Base-by-base conservation (phyloP, 768 basidiomycete genomes). In the Bullera alba region DNA sequence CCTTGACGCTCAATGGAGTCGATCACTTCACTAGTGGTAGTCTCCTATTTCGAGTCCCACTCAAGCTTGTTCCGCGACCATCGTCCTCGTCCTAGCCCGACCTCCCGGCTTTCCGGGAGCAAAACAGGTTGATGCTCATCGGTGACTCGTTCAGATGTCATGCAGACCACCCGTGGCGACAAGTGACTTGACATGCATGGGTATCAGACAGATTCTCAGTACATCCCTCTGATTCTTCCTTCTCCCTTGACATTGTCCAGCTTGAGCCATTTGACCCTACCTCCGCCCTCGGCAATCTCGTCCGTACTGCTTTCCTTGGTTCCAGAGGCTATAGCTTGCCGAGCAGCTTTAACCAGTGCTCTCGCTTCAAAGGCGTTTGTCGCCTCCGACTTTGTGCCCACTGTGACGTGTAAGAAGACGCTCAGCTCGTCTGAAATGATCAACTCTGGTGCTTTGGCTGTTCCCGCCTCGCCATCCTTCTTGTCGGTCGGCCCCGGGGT, bases 401-500 rank as follows among this genome's bases (percentile, higher is more conserved):
- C 82, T 0, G 95, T 97, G 48, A 97, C 79, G 66, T 97, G 95
- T 61, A 92, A 70, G 50, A 79, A 53, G 5, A 73, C 60, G 48
- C 75, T 75, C 10, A 84, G 57, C 12, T 78, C 76, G 4, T 75
- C 67, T 0, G 79, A 74, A 15, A 88, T 73, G 49, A 63, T 73
- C 2, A 63, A 44, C 32, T 57, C 47, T 15, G 64, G 66, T 23
- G 56, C 62, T 7, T 47, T 37, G 12, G 48, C 73, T 2, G 65
- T 63, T 3, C 56, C 63, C 15, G 60, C 75, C 4, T 65, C 72
- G n/a, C n/a, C n/a, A n/a, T n/a, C n/a, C n/a, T n/a, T n/a, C n/a
- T n/a, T n/a, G n/a, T n/a, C n/a, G n/a, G n/a, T n/a, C n/a, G n/a
- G n/a, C n/a, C n/a, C n/a, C n/a, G n/a, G n/a, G n/a, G 3, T 80